A percentile compares a stretch with the other conserved stretches of the same genome.
Evolutionary conservation across 768 basidiomycete genomes (phyloP).

Genomic region (Botryobasidium botryosum): DNA sequence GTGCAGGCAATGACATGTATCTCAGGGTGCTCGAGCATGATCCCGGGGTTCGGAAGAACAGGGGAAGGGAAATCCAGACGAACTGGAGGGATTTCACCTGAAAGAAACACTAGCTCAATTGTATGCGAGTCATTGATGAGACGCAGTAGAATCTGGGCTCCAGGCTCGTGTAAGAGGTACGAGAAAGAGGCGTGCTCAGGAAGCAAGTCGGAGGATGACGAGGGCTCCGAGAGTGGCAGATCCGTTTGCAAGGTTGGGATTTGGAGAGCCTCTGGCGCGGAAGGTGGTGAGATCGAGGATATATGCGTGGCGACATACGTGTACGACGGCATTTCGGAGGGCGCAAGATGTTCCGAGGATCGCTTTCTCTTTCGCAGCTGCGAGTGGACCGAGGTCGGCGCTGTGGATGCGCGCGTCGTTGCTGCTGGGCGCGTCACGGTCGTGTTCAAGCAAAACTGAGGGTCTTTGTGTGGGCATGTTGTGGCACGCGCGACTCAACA

Average conservation of each 20-base stretch:
- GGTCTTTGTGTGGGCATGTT: too few relatives aligned
- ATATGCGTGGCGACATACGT: conserved; percentile 5
- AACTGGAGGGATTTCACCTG: conserved; percentile 44
- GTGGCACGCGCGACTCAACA: too few relatives aligned
- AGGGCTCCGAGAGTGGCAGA: conserved; percentile 29
- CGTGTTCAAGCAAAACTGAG: too few relatives aligned
- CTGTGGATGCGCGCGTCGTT: too few relatives aligned
- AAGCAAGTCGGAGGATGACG: conserved; percentile 28
- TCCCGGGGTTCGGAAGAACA: conserved; percentile 44
- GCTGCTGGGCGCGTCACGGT: too few relatives aligned
- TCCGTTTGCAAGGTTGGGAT: conserved; percentile 35
- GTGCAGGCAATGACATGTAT: conserved; percentile 61
- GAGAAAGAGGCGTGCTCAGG: conserved; percentile 60
- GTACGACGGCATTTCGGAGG: too few relatives aligned
- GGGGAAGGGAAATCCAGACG: conserved; percentile 63
- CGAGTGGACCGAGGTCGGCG: too few relatives aligned
- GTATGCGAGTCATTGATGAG: conserved; percentile 58
- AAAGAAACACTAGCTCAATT: conserved; percentile 60
- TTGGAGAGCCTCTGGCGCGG: background rate
- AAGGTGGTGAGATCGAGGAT: background rate
- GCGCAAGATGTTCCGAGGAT: too few relatives aligned
- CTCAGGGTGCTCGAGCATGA: conserved; percentile 37
- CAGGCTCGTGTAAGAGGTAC: conserved; percentile 38
- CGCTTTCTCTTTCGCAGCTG: too few relatives aligned
- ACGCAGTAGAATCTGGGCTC: conserved; percentile 51